These are phyloP conservation scores for Penstemon davidsonii DNA, from an alignment of 257 asterid genomes.

Conservation along the genomic window DNA sequence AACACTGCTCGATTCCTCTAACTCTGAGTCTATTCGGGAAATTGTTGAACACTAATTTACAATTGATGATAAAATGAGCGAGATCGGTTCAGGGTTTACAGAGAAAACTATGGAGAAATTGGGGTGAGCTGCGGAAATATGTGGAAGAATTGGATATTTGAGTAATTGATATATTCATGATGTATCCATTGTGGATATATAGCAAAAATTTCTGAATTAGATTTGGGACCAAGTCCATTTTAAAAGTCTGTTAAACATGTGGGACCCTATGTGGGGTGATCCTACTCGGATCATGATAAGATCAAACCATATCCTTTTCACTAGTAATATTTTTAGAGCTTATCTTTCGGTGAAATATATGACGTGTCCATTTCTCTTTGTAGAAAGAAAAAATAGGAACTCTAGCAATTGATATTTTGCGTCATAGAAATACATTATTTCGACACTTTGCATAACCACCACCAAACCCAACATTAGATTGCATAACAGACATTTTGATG, in stretches of 20 bases:
- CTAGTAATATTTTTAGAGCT: too few species aligned
- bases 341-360: too few species aligned
- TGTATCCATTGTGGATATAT: slow-evolving; percentile 16
- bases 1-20: background rate
- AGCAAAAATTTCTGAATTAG: background rate
- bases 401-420: too few species aligned
- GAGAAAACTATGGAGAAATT: background rate
- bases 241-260: background rate
- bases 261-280: background rate
- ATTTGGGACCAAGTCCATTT: background rate
- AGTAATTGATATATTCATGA: too few species aligned
- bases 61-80: background rate
- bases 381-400: too few species aligned
- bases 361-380: too few species aligned
- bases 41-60: background rate
- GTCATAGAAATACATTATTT: too few species aligned
- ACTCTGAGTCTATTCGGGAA: background rate
- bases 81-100: too few species aligned
- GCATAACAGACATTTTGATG: too few species aligned
- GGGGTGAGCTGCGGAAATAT: slow-evolving; percentile 1
- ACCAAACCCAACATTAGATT: too few species aligned
- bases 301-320: background rate
- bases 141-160: background rate
- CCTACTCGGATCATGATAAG: slow-evolving; percentile 21
- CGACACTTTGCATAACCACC: too few species aligned